Conservation (phyloP, 1,284 basidiomycete species). For the Moesziomyces sp. region DNA sequence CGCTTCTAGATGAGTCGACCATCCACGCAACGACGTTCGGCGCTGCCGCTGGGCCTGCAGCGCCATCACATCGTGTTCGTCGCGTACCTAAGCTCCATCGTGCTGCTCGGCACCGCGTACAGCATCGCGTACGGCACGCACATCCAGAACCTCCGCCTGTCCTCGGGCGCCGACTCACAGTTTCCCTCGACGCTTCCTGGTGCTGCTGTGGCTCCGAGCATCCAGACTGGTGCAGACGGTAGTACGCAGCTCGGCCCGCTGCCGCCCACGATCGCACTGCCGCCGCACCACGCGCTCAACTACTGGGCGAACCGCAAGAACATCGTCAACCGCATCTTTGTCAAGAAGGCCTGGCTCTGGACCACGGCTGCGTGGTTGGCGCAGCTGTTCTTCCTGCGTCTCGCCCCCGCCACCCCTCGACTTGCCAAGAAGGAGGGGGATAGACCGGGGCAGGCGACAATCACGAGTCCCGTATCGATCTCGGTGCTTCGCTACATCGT, state of each 20-base stretch:
- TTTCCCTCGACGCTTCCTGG: conserved; percentile 27
- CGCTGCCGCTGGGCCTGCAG: conserved; percentile 33
- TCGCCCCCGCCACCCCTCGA: conserved; percentile 7
- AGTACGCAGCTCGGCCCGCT: conserved; percentile 73
- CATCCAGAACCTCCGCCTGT: conserved; percentile 45
- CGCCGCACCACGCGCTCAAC: conserved; percentile 33
- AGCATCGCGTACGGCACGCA: conserved; percentile 73
- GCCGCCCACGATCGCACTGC: conserved; percentile 73
- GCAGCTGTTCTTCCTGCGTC: conserved; percentile 33
- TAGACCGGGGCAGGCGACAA: conserved; percentile 12
- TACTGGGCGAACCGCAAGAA: conserved; percentile 79
- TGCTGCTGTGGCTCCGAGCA: conserved; percentile 28
- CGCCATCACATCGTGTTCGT: conserved; percentile 51
- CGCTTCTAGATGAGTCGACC: not conserved
- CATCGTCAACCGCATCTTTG: conserved; percentile 83
- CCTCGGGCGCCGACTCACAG: conserved; percentile 62
- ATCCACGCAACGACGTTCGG: conserved; percentile 10
- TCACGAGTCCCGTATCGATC: conserved; percentile 31
- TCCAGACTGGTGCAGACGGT: conserved; percentile 68
- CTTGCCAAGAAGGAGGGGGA: conserved; percentile 20
- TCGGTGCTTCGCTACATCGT: conserved; percentile 42
- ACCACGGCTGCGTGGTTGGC: conserved; percentile 70
- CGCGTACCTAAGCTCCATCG: conserved; percentile 67
- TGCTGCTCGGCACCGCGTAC: conserved; percentile 73
- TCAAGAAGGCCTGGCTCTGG: conserved; percentile 93